Base-by-base conservation (phyloP, 148 eudicot genomes). In the Chenopodium album region DNA sequence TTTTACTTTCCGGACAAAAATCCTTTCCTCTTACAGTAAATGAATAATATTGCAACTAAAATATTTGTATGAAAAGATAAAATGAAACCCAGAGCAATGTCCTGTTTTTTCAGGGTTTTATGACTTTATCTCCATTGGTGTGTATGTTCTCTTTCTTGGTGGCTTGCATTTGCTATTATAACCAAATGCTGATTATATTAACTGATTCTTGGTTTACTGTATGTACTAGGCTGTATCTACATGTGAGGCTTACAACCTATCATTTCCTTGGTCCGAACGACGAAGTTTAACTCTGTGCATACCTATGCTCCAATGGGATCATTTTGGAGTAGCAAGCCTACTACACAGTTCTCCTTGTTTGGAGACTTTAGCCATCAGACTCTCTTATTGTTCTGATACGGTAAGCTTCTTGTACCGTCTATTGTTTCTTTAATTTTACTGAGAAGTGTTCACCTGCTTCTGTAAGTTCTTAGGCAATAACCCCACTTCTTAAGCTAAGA, bases 281-380 rank as follows among this genome's bases (percentile, higher is more conserved):
- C 76, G 20, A 60, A 69, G 64, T 75, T 77, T 79, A 79, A 68
- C 72, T 84, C 64, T 84, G 54, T 75, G 76, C 65, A 60, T 79
- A 75, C 82, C 73, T 70, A 76, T 75, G 16, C 13, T 4, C 17
- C 29, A 34, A 26, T 85, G 84, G 83, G 54, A 79, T 48, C 74
- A 80, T 72, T 81, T 56, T 85, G 81, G 81, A 3, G n/a, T 85
- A 47, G 73, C 78, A 54, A 77, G 74, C 60, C 47, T 85, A 31
- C 41, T 85, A 67, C 78, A 77, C 37, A 81, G 84, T 72, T 85
- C 87, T 8, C 87, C 87, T 44, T 64, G 17, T 66, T 20, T 81
- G 70, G 81, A 85, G 80, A 77, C 80, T 63, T 75, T 85, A 72
- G 73, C 74, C 52, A 65, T 85, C 69, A 73, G 28, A 72, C 73